phyloP scores from a whole-genome alignment of 768 basidiomycete species.

The Mycena filopes region DNA sequence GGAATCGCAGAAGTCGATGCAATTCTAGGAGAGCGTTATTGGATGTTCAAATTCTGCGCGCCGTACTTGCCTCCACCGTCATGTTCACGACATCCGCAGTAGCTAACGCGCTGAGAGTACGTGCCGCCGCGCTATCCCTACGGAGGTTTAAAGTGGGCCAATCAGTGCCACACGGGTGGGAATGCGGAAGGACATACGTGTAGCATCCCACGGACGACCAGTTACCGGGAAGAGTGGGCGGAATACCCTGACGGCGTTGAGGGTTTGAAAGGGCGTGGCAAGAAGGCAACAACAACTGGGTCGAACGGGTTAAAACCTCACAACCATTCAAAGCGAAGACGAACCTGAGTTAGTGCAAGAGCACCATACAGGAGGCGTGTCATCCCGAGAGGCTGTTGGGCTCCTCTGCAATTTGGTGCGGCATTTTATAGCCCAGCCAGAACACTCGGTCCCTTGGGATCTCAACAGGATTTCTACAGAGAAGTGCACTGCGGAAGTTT shows the following conservation, averaged over 20 bases:
- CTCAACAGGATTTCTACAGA: too few species aligned
- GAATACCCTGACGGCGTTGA: slow-evolving; percentile 52
- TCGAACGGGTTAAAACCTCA: too few species aligned
- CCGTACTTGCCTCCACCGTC: slow-evolving; percentile 64
- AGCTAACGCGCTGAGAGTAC: slow-evolving; percentile 64
- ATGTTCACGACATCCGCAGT: slow-evolving; percentile 61
- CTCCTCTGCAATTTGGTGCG: too few species aligned
- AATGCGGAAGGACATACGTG: slow-evolving; percentile 50
- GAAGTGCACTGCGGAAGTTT: too few species aligned
- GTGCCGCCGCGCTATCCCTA: slow-evolving; percentile 67
- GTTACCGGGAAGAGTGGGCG: slow-evolving; percentile 56
- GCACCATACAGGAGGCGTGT: too few species aligned
- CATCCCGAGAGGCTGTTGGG: too few species aligned
- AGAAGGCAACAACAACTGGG: neutral
- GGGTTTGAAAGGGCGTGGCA: neutral
- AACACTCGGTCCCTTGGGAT: too few species aligned
- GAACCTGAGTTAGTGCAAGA: too few species aligned
- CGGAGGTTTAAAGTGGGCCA: too few species aligned
- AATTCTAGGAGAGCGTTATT: slow-evolving; percentile 34
- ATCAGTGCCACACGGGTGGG: neutral
- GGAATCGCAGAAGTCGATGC: slow-evolving; percentile 58
- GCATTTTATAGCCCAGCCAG: too few species aligned
- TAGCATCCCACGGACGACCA: slow-evolving; percentile 74
- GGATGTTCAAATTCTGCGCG: too few species aligned
- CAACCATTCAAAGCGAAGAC: too few species aligned